phyloP scores from a whole-genome alignment of 345 rosid species.

The Sonneratia caseolaris region DNA sequence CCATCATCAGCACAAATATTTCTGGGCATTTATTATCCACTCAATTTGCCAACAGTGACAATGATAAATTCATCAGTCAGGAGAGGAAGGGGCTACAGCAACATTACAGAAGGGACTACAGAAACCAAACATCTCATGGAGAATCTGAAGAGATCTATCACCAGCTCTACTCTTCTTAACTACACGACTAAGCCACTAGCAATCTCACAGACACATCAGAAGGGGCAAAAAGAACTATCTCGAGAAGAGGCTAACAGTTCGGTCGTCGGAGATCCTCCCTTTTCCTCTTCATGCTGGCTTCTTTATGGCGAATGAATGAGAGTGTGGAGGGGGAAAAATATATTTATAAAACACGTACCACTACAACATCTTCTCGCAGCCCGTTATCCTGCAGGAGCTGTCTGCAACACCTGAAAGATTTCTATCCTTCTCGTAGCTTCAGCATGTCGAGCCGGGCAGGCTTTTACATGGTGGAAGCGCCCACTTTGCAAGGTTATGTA shows the following conservation, averaged over 20 bases:
- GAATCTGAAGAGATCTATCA: slow-evolving; percentile 13
- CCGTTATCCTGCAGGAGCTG: not conserved
- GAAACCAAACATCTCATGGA: slow-evolving; percentile 29
- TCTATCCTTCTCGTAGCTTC: not conserved
- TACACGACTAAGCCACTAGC: not conserved
- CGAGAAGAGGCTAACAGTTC: not conserved
- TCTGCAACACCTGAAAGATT: not conserved
- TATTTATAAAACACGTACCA: not conserved
- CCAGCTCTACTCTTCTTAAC: slow-evolving; percentile 23
- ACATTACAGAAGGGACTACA: not conserved
- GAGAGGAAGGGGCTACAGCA: not conserved
- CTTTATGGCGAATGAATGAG: not conserved
- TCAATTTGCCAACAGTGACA: slow-evolving; percentile 26
- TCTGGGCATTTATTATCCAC: slow-evolving; percentile 37
- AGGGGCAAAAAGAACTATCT: not conserved
- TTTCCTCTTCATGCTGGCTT: not conserved
- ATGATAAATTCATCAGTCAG: slow-evolving; percentile 24
- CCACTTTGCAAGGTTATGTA: not conserved
- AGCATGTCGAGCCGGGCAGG: not conserved
- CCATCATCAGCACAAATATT: slow-evolving; percentile 1
- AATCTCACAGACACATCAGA: not conserved
- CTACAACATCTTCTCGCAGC: not conserved
- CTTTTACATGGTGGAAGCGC: not conserved
- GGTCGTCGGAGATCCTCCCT: not conserved
- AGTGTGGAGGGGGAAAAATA: not conserved